A percentile compares a stretch with the other conserved stretches of the same genome.
phyloP scores from a whole-genome alignment of 1,139 yeast genomes.

The Lodderomyces metapsilosis region DNA sequence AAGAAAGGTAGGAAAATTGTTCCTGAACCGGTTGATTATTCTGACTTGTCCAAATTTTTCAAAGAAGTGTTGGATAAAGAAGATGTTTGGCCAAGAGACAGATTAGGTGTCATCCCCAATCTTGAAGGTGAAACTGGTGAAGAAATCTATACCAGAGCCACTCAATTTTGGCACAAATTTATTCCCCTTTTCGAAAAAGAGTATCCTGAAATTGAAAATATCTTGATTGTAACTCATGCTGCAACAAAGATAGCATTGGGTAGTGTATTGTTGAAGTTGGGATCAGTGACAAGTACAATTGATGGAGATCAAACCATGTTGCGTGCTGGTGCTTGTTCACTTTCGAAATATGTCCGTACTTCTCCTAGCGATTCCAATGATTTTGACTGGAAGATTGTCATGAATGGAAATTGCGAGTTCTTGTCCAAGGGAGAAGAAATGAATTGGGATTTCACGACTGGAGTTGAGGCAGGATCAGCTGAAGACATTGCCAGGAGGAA shows the following conservation, averaged over 20 bases:
- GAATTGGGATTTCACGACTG: conserved; percentile 78
- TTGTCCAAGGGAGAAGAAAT: conserved; percentile 79
- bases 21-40: conserved; percentile 59
- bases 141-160: conserved; percentile 58
- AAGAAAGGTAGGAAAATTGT: conserved; percentile 51
- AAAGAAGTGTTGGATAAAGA: conserved; percentile 38
- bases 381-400: conserved; percentile 48
- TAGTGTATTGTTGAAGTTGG: conserved; percentile 55
- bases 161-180: conserved; percentile 48
- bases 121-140: conserved; percentile 63
- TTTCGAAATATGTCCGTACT: conserved; percentile 33
- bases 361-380: conserved; percentile 16
- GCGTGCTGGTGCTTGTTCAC: conserved; percentile 47
- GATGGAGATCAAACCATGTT: conserved; percentile 41
- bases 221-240: conserved; percentile 75
- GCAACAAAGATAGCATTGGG: conserved; percentile 83
- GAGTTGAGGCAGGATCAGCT: conserved; percentile 75
- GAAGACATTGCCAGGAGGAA: conserved; percentile 55
- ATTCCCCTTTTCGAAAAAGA: conserved; percentile 50
- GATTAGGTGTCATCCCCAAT: conserved; percentile 49
- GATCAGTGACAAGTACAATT: conserved; percentile 47
- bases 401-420: conserved; percentile 70
- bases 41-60: conserved; percentile 50
- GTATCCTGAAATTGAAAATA: conserved; percentile 53
- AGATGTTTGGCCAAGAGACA: conserved; percentile 43